These are phyloP conservation scores for Carex pumila DNA, from an alignment of 176 grass and related monocot genomes.

Conservation along the genomic window DNA sequence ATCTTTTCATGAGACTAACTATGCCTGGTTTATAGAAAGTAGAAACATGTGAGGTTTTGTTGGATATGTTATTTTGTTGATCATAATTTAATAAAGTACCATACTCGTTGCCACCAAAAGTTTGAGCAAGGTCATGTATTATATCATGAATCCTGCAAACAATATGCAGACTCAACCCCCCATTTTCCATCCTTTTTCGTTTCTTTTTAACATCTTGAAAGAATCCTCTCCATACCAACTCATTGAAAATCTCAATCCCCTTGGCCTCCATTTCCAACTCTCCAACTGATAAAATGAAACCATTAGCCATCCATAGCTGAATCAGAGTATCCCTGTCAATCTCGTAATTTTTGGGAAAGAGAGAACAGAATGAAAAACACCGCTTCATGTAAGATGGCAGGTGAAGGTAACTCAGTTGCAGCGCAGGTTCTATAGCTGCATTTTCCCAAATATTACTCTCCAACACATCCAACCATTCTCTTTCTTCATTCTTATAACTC, in stretches of 20 bases:
- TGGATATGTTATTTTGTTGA: background rate
- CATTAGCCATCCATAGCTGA: conserved; percentile 16
- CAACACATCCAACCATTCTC: conserved; percentile 1
- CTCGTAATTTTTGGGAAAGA: conserved; percentile 2
- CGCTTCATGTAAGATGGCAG: background rate
- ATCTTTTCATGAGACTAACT: background rate
- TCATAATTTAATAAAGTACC: background rate
- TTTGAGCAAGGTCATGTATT: background rate
- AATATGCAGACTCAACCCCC: background rate
- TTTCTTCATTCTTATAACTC: conserved; percentile 4
- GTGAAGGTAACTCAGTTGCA: conserved; percentile 4
- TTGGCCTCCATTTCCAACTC: background rate
- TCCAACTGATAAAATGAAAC: background rate
- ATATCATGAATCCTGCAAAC: background rate
- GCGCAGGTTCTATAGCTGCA: background rate
- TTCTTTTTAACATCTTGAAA: background rate
- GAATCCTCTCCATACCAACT: background rate
- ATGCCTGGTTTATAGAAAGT: background rate
- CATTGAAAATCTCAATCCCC: background rate
- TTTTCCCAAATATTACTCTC: background rate
- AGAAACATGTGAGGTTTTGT: background rate
- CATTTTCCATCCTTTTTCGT: too few relatives aligned
- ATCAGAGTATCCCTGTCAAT: conserved; percentile 1
- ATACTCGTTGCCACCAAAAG: background rate
- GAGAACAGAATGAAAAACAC: background rate